Conservation (phyloP, 495 filamentous ascomycete species). For the Penicillium ochrochloron region DNA sequence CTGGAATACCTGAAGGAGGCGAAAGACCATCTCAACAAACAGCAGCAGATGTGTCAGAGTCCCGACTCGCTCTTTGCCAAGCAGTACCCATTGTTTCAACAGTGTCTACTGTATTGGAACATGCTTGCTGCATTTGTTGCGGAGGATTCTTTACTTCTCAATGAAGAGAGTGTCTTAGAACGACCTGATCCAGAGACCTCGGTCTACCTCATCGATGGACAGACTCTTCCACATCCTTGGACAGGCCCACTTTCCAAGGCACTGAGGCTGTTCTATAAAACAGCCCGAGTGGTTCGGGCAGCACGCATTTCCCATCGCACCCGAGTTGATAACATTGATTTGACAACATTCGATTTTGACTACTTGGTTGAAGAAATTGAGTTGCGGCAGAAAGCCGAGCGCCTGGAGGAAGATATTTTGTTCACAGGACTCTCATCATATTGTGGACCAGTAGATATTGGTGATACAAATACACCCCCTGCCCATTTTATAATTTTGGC, state of each 20-base stretch:
- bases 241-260: conserved; percentile 31
- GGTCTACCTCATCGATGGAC: conserved; percentile 31
- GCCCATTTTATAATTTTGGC: conserved; percentile 34
- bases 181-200: conserved; percentile 25
- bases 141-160: conserved; percentile 29
- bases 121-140: conserved; percentile 33
- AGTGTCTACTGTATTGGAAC: conserved; percentile 34
- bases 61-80: conserved; percentile 29
- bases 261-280: conserved; percentile 29
- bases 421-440: conserved; percentile 31
- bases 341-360: conserved; percentile 25
- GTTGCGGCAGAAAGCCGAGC: conserved; percentile 25
- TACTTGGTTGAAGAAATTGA: conserved; percentile 29
- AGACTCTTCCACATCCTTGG: conserved; percentile 32
- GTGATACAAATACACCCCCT: conserved; percentile 32
- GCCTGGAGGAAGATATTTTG: conserved; percentile 29
- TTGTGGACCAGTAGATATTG: conserved; percentile 31
- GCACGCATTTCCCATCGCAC: conserved; percentile 23
- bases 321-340: conserved; percentile 17
- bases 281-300: conserved; percentile 27
- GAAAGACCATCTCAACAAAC: conserved; percentile 27
- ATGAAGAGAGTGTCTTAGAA: conserved; percentile 24
- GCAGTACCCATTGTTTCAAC: conserved; percentile 33
- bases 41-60: conserved; percentile 25
- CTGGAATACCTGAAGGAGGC: conserved; percentile 32